Evolutionary conservation across 495 filamentous ascomycete genomes (phyloP), one percentile per base, ranked within the genome.

Genomic region (Melanomma pulvis-pyrius): DNA sequence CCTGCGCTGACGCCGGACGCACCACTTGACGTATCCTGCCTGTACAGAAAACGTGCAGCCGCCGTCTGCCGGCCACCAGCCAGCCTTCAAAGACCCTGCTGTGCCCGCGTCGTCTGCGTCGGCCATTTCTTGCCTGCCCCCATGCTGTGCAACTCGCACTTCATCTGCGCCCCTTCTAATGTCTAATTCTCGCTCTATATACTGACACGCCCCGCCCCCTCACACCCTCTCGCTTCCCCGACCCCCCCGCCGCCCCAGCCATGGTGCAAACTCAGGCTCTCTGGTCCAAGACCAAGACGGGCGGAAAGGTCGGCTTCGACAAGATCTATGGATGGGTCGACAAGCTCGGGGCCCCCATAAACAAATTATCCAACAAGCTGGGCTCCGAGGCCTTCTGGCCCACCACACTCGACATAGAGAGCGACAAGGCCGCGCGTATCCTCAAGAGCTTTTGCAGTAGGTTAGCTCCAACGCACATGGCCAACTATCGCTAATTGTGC

Each of bases 351-450:
- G 83, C 81, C 36, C 90, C 91, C n/a, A 84, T 92, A 59, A 92
- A 92, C 72, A 85, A 82, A 49, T 74, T 92, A 1, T 87, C 86
- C 13, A 90, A 92, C 76, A 86, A 84, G 63, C 78, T 93, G 12
- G 90, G 90, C 51, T 82, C 84, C 26, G 91, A 94, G 73, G 88
- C 67, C n/a, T 71, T 92, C 73, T 92, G 90, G 90, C 91, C 91
- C 13, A 90, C 88, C 63, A 86, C 81, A 15, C 79, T 93, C 61
- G 91, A 93, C 67, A 89, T 87, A 69, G 91, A 94, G 79, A 85
- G 84, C 75, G 88, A 92, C 75, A 93, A 94, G 77, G 90, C 89
- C 6, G 91, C 91, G 41, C 82, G 91, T 11, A 93, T 94, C 47
- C 73, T 94, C 34, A 82, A 86, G 70, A 89, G 86, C 65, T 94